Base-by-base conservation (phyloP, 1,139 yeast genomes). In the Taphrina wiesneri region DNA sequence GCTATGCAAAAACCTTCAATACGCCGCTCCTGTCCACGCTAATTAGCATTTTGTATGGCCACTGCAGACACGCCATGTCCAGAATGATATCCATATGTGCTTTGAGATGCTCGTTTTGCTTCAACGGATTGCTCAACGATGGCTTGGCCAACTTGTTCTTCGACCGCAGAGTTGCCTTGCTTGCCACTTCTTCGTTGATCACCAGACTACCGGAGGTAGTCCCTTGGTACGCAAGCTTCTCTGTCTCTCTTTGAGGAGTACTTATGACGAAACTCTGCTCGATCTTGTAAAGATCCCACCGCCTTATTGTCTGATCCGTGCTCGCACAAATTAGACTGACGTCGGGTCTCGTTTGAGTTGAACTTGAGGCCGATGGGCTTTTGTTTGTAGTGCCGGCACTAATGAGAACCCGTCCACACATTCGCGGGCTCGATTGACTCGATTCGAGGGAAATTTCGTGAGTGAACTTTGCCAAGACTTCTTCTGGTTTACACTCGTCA, bases 11-110 rank as follows among this genome's bases (percentile, higher is more conserved):
- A 1, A 88, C 81, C 72, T 83, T 84, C 46, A 88, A 79, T 6
- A 77, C 77, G 0, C 95, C 95, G 56, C 82, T 78, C 61, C 89
- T 74, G 71, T 87, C 93, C 1, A 79, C 89, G 0, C 87, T 79
- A 0, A 88, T 77, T 5, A 87, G 74, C 85, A 87, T 82, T 56
- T 82, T 83, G 70, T 80, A 85, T 0, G 93, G 92, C 19, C 75
- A 74, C 11, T 77, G 72, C 21, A 84, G 69, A 19, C 82, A 70
- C 0, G 80, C 82, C 13, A 87, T 75, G 51, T 79, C 86, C 1
- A 80, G 81, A 34, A 87, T 78, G 2, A 77, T 72, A 69, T 86
- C 88, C 56, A 77, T 80, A 63, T 83, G 86, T 56, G 75, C 76
- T 61, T 76, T 76, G 47, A 80, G 75, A 49, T 75, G 64, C 46